Base-by-base conservation (phyloP, 129 eudicot species). In the Saposhnikovia divaricata region DNA sequence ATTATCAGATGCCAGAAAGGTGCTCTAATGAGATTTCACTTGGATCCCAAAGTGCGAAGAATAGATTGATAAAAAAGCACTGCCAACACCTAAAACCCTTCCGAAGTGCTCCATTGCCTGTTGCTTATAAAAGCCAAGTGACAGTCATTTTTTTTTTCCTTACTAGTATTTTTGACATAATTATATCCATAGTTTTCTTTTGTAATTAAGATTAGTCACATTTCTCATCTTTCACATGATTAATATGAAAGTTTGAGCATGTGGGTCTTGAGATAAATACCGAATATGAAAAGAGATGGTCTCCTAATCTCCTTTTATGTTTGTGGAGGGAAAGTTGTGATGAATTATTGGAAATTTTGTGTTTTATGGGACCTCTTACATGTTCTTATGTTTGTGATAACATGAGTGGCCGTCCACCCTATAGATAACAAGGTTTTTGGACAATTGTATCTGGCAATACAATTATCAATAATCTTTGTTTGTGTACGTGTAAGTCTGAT, bases 351-450 rank as follows among this genome's bases (percentile, higher is more conserved):
- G 71, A 76, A 79, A 66, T 70, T 78, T 80, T 73, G 57, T 38
- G 39, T 72, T 78, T 57, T 23, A 75, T 83, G 91, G 87, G 85
- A 74, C 88, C 91, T 85, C 66, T 61, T 80, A 83, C 91, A 87
- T 87, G 91, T 87, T 87, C 88, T 69, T 48, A 81, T 87, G 91
- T 85, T 79, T 87, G 66, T 75, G 77, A 75, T 37, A 75, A 45
- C 78, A 75, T 45, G 69, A 9, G 61, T 46, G 63, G 78, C 61
- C 28, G 5, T 46, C 42, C 63, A 75, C 57, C 28, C 12, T 61
- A 61, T 61, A 61, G 69, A 61, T 27, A n/a, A n/a, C 69, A 61
- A 61, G 16, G 50, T 10, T 46, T 46, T 46, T 61, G 69, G 69
- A 61, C 34, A 61, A n/a, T 61, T 61, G 15, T 25, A 61, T 28